A percentile compares a stretch with the other conserved stretches of the same genome.
Conservation (phyloP, 441 rosid species). For the Viola pubescens region DNA sequence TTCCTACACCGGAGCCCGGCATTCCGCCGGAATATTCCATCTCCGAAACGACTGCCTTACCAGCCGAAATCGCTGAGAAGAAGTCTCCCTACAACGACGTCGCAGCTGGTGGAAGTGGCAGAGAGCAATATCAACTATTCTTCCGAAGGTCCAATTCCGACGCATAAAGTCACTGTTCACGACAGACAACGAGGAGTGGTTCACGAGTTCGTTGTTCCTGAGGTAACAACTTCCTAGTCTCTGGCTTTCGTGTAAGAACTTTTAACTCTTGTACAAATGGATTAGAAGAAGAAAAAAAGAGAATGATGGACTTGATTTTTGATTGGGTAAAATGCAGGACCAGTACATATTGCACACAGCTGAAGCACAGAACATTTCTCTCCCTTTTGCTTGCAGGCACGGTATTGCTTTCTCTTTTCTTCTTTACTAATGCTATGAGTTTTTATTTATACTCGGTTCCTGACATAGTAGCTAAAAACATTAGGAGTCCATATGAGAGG, state of each 20-base stretch:
- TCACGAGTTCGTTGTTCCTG: slow-evolving; percentile 75
- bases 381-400: slow-evolving; percentile 95
- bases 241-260: slow-evolving; percentile 7
- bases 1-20: slow-evolving; percentile 21
- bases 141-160: slow-evolving; percentile 31
- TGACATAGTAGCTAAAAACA: too few species aligned
- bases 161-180: slow-evolving; percentile 73
- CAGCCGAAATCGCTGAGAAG: background rate
- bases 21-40: slow-evolving; percentile 16
- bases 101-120: slow-evolving; percentile 46
- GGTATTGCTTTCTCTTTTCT: slow-evolving; percentile 29
- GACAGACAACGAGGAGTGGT: slow-evolving; percentile 70
- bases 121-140: slow-evolving; percentile 23
- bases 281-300: background rate
- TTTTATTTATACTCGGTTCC: too few species aligned
- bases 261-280: background rate
- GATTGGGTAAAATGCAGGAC: slow-evolving; percentile 46
- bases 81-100: slow-evolving; percentile 22
- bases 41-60: slow-evolving; percentile 4
- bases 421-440: too few species aligned
- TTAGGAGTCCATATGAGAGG: too few species aligned
- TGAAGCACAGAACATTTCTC: slow-evolving; percentile 70
- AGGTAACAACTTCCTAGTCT: slow-evolving; percentile 28
- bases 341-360: slow-evolving; percentile 86
- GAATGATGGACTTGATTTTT: background rate